Percentiles rank a stretch among this genome's conserved stretches.
These are phyloP conservation scores for Ilyonectria destructans DNA, from an alignment of 2,329 filamentous ascomycete species.

Conservation along the genomic window DNA sequence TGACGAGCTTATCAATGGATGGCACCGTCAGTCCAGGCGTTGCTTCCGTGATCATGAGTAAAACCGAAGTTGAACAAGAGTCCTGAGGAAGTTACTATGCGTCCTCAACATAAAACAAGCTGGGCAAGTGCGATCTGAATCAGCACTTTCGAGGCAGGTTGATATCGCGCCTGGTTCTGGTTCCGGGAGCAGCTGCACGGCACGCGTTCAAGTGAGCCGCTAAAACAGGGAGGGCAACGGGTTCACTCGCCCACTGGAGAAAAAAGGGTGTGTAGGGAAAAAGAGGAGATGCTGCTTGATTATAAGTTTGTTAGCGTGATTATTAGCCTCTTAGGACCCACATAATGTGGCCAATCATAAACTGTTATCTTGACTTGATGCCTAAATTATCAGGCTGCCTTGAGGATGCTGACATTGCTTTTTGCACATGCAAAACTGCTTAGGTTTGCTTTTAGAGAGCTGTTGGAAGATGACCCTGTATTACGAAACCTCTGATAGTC, in stretches of 20 bases:
- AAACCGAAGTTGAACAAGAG: neutral
- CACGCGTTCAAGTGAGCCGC: neutral
- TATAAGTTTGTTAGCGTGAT: constrained; percentile 15
- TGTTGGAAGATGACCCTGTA: too few relatives aligned
- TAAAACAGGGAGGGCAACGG: neutral
- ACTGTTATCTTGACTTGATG: neutral
- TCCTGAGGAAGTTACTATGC: neutral
- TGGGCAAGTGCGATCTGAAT: neutral
- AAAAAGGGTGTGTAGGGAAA: neutral
- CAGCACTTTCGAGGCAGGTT: too few relatives aligned
- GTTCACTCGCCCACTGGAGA: neutral
- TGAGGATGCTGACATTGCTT: neutral
- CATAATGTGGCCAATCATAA: neutral
- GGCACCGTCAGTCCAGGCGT: neutral
- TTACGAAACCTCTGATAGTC: too few relatives aligned
- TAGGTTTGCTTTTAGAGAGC: too few relatives aligned
- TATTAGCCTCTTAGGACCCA: constrained; percentile 9
- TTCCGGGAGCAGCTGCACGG: too few relatives aligned
- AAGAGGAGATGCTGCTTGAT: neutral
- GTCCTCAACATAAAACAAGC: neutral
- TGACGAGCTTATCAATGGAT: constrained; percentile 29
- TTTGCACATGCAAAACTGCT: neutral
- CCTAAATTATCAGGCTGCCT: neutral
- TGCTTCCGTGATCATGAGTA: constrained; percentile 13
- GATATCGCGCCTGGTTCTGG: too few relatives aligned